Base-by-base conservation (phyloP, 1,284 basidiomycete genomes). In the Albatrellus sp. region DNA sequence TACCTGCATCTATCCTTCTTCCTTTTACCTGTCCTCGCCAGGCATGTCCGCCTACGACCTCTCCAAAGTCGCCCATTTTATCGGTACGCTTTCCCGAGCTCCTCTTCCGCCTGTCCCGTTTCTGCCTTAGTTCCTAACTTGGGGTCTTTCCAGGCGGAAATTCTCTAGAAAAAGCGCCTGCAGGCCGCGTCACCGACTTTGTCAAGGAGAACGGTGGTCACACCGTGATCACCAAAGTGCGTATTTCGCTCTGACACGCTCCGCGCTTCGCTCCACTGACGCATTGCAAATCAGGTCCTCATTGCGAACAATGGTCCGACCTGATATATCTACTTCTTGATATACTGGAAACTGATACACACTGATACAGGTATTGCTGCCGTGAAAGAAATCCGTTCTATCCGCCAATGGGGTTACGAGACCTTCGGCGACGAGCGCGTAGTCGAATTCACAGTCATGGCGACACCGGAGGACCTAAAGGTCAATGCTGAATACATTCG, bases 401-500 rank as follows among this genome's bases (percentile, higher is more conserved):
- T 99, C 56, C 80, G 96, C 52, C 94, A 98, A 80, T 99, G 96
- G 96, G 92, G 90, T 55, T 99, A 98, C 69, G 96, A 98, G 68
- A 96, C 93, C 0, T 98, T 99, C 64, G 96, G 96, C 49, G 81
- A 82, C 45, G 96, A 98, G 62, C 85, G 90, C 52, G 89, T 88
- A 46, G 79, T 99, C 67, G 92, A 98, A 63, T 98, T 99, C 70
- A 94, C 91, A 38, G 96, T 98, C 51, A 98, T 99, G 96, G 93
- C 96, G 42, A 99, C 96, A 3, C 96, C 96, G 28, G 96, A 99
- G 63, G 96, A 99, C 69, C 70, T 98, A 52, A 90, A 91, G 60
- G 92, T 98, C 65, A 99, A 99, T 60, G 96, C 96, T 36, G 96
- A 99, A 62, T 99, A 98, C 67, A 98, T 99, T 64, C 88, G 96